A percentile compares a stretch with the other conserved stretches of the same genome.
Evolutionary conservation across 768 basidiomycete species (phyloP).

Genomic region (Leccinum subgranulosum): DNA sequence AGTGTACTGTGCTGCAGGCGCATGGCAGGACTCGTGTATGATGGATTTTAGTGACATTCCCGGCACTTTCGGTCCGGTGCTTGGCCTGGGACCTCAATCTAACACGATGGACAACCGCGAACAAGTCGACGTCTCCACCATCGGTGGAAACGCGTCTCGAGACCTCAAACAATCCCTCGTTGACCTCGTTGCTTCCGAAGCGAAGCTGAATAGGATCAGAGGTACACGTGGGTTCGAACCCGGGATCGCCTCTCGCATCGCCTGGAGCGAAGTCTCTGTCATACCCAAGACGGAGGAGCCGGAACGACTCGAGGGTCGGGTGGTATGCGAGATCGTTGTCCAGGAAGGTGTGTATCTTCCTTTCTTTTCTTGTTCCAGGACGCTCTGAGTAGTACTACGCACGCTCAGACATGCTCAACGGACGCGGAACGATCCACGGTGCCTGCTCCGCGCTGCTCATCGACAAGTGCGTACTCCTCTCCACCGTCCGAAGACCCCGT

Average conservation of each 20-base stretch:
- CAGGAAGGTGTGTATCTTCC: constrained; percentile 34
- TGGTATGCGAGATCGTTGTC: constrained; percentile 44
- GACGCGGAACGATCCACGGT: constrained; percentile 46
- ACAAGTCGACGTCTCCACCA: constrained; percentile 16
- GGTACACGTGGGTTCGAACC: constrained; percentile 21
- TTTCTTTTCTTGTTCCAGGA: neutral
- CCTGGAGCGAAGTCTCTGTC: constrained; percentile 42
- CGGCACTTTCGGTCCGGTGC: neutral
- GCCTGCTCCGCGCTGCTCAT: constrained; percentile 54
- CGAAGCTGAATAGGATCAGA: constrained; percentile 6
- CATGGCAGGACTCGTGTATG: neutral
- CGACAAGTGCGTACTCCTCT: constrained; percentile 40
- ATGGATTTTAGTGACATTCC: neutral
- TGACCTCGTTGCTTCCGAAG: constrained; percentile 11
- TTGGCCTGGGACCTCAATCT: neutral
- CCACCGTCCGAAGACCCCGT: neutral
- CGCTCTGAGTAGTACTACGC: neutral
- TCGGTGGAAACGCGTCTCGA: constrained; percentile 29
- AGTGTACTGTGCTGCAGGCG: neutral
- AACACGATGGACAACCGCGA: constrained; percentile 11
- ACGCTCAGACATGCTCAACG: constrained; percentile 53
- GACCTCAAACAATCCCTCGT: constrained; percentile 27
- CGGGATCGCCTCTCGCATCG: constrained; percentile 23
- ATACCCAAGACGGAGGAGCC: constrained; percentile 44
- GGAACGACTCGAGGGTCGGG: constrained; percentile 40